phyloP scores from a whole-genome alignment of 352 stramenopile genomes.

The Globisporangium cylindrosporum region DNA sequence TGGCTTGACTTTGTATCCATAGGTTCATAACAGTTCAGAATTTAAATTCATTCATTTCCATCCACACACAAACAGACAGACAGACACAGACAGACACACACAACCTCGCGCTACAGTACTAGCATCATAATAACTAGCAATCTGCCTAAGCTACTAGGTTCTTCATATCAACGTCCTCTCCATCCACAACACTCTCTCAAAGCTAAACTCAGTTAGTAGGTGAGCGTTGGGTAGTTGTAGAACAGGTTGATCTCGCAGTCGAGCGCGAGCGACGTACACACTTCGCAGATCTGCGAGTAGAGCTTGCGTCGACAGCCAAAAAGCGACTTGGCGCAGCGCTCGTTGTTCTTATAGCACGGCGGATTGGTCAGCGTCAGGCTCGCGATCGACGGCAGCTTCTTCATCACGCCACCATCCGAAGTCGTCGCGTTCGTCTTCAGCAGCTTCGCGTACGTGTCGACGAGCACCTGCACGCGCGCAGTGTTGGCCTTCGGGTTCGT shows the following conservation, averaged over 20 bases:
- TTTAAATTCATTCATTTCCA: too few species aligned
- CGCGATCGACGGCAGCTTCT: conserved; percentile 34
- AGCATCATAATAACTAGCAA: too few species aligned
- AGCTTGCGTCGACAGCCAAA: conserved; percentile 52
- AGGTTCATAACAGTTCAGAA: too few species aligned
- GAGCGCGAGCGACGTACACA: conserved; percentile 26
- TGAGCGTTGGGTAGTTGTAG: conserved; percentile 7
- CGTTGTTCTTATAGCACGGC: conserved; percentile 60
- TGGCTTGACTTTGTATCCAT: too few species aligned
- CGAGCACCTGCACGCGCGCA: conserved; percentile 35
- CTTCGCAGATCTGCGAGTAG: conserved; percentile 52
- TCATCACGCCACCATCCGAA: conserved; percentile 30
- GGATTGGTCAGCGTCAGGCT: conserved; percentile 36
- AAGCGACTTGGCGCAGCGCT: conserved; percentile 36
- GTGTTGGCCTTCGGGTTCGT: conserved; percentile 41
- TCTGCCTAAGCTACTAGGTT: too few species aligned
- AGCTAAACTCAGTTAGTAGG: too few species aligned
- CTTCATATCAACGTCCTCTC: too few species aligned
- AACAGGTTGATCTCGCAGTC: conserved; percentile 36
- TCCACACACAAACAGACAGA: too few species aligned
- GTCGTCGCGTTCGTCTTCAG: neutral
- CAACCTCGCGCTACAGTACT: too few species aligned
- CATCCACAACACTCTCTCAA: too few species aligned
- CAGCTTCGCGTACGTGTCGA: conserved; percentile 17
- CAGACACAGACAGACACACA: too few species aligned